Conservation (phyloP, 371 early-diverging fungal species). For the Mucor irregularis region DNA sequence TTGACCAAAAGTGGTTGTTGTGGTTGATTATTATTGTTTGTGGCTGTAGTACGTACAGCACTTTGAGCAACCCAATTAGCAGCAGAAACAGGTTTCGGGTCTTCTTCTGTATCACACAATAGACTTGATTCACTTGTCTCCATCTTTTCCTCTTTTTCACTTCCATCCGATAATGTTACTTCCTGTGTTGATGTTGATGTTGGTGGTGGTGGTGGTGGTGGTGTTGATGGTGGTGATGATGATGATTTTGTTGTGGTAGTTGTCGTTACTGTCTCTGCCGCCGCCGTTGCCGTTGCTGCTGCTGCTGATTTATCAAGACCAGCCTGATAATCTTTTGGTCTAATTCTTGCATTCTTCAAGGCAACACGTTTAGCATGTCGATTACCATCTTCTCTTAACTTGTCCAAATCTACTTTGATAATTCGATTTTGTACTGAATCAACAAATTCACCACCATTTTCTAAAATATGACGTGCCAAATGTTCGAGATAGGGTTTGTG, state of each 20-base stretch:
- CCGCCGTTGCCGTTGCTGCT: background rate
- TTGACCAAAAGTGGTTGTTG: conserved; percentile 23
- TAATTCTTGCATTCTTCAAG: conserved; percentile 62
- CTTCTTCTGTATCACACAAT: too few relatives aligned
- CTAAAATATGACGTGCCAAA: conserved; percentile 61
- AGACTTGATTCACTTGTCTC: background rate
- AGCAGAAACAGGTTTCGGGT: background rate
- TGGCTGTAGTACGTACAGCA: conserved; percentile 33
- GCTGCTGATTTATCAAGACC: conserved; percentile 10
- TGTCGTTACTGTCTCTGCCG: background rate
- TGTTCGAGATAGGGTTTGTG: conserved; percentile 68
- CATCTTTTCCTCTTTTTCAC: background rate
- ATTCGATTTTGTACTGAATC: conserved; percentile 65
- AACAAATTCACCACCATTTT: conserved; percentile 69
- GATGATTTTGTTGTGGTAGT: too few relatives aligned
- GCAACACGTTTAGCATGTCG: conserved; percentile 56
- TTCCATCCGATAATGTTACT: too few relatives aligned
- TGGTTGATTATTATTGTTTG: background rate
- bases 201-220: too few relatives aligned
- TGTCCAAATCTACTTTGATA: conserved; percentile 59
- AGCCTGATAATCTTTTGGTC: conserved; percentile 42
- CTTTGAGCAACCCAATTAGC: conserved; percentile 29
- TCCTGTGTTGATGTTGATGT: too few relatives aligned
- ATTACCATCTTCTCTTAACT: conserved; percentile 45
- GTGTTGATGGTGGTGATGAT: too few relatives aligned